These are phyloP conservation scores for Chaetomium cochliodes DNA, from an alignment of 495 filamentous ascomycete genomes.

Conservation along the genomic window DNA sequence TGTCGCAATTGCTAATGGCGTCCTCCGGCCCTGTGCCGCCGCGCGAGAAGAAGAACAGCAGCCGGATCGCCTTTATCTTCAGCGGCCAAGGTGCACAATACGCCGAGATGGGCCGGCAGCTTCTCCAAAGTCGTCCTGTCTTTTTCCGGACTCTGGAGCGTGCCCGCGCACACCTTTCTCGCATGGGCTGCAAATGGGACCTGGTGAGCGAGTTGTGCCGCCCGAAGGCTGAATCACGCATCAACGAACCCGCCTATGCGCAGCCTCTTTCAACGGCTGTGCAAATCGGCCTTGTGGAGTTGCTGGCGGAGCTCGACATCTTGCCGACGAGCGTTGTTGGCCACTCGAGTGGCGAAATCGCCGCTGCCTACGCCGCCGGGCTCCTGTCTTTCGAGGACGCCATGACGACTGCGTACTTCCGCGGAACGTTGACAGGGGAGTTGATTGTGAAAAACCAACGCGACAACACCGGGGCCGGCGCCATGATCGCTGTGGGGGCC, in stretches of 20 bases:
- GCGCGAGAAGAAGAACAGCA: constrained; percentile 4
- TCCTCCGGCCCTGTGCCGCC: no score
- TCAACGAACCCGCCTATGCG: background rate
- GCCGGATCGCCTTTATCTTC: constrained; percentile 38
- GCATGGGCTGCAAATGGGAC: constrained; percentile 3
- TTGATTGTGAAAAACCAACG: constrained; percentile 1
- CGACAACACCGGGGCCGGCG: background rate
- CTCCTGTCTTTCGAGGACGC: background rate
- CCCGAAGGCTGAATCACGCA: background rate
- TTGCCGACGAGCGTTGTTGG: background rate
- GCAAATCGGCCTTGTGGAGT: background rate
- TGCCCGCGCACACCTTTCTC: background rate
- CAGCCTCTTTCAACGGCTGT: background rate
- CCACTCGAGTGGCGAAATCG: constrained; percentile 4
- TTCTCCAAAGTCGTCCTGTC: constrained; percentile 17
- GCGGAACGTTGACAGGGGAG: background rate
- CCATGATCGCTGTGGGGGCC: constrained; percentile 1
- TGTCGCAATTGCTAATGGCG: constrained; percentile 20
- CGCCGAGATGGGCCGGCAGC: constrained; percentile 53
- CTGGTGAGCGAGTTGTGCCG: background rate
- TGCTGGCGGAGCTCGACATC: background rate
- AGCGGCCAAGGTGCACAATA: constrained; percentile 49
- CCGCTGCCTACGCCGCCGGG: constrained; percentile 6
- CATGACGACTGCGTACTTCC: background rate
- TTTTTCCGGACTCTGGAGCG: background rate